These are phyloP conservation scores for Calonectria pseudoturangicola DNA, from an alignment of 2,329 filamentous ascomycete species.

Conservation along the genomic window DNA sequence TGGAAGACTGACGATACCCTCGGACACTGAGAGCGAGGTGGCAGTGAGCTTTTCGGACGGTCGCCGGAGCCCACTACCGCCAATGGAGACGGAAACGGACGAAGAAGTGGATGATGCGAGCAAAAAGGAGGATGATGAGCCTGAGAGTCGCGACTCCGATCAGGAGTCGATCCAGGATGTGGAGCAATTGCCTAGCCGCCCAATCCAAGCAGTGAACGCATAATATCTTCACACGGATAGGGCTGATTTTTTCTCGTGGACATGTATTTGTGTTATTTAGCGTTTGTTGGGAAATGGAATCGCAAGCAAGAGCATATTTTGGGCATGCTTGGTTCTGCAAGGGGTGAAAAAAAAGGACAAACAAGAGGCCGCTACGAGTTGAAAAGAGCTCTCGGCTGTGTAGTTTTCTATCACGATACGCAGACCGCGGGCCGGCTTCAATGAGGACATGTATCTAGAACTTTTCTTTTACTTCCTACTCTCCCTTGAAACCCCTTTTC, in stretches of 20 bases:
- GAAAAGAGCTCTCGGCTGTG: constrained; percentile 26
- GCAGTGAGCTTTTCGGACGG: constrained; percentile 77
- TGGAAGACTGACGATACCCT: constrained; percentile 67
- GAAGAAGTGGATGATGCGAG: constrained; percentile 47
- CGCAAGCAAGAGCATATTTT: constrained; percentile 36
- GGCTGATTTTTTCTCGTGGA: constrained; percentile 40
- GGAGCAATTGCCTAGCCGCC: constrained; percentile 55
- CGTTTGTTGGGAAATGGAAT: constrained; percentile 49
- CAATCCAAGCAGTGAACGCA: constrained; percentile 59
- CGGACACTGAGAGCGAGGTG: constrained; percentile 76
- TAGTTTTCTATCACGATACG: constrained; percentile 34
- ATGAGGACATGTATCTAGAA: constrained; percentile 53
- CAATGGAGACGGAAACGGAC: constrained; percentile 66
- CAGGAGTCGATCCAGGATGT: constrained; percentile 55
- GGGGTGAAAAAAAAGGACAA: constrained; percentile 31
- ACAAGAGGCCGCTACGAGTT: constrained; percentile 30
- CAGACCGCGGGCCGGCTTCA: constrained; percentile 36
- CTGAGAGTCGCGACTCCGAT: constrained; percentile 54
- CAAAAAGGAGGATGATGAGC: constrained; percentile 55
- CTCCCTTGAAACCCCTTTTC: constrained; percentile 42
- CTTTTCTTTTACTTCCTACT: constrained; percentile 44
- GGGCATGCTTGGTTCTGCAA: constrained; percentile 34
- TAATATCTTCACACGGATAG: constrained; percentile 46
- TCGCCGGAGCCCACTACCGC: constrained; percentile 72
- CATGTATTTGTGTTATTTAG: constrained; percentile 54